Evolutionary conservation across 2,329 filamentous ascomycete genomes (phyloP).

Genomic region (Fusarium mundagurra): DNA sequence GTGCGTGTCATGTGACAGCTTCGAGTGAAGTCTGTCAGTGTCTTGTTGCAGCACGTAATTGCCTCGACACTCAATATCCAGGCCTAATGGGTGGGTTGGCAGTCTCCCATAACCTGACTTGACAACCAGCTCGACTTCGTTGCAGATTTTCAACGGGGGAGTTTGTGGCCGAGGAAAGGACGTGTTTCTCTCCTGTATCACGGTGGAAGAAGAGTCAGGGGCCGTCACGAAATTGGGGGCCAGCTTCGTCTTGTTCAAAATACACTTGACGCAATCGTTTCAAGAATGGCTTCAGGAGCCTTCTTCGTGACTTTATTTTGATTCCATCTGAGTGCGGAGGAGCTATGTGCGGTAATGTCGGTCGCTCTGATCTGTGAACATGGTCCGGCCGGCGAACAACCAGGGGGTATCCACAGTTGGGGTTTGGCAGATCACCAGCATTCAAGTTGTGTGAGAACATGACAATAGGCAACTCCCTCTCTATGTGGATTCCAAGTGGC

Average conservation of each 20-base stretch:
- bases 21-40: not conserved
- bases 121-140: not conserved
- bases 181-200: not conserved
- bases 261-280: not conserved
- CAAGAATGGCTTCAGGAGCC: not conserved
- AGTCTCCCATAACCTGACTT: not conserved
- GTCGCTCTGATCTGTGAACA: not conserved
- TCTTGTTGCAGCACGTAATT: not conserved
- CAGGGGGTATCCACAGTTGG: not conserved
- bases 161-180: not conserved
- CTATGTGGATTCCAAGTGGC: not conserved
- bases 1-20: not conserved
- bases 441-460: too few species aligned
- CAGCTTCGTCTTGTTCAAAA: not conserved
- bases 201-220: not conserved
- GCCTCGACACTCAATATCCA: not conserved
- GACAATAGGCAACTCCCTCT: accelerated
- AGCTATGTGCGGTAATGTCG: too few species aligned
- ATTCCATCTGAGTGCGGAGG: not conserved
- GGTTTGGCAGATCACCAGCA: not conserved
- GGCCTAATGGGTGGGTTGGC: not conserved
- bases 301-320: accelerated
- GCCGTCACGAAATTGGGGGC: not conserved
- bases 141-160: accelerated
- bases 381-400: not conserved